phyloP scores from a whole-genome alignment of 495 filamentous ascomycete genomes.

The Penicillium bovifimosum region DNA sequence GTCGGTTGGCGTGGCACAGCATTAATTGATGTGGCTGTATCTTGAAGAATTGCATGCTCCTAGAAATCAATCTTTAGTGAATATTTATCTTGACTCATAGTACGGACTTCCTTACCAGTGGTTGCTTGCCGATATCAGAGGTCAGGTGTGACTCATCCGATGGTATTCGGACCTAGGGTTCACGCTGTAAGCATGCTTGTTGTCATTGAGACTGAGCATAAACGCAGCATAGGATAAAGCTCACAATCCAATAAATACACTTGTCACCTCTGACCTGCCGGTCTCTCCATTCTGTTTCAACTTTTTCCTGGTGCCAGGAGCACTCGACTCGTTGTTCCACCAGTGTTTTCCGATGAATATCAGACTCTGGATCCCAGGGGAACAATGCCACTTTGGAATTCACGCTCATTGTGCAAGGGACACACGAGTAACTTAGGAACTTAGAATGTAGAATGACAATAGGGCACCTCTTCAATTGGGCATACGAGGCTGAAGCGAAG shows the following conservation, averaged over 20 bases:
- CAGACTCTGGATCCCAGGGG: constrained; percentile 21
- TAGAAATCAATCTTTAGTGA: not conserved
- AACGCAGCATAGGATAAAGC: not conserved
- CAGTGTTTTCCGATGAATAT: constrained; percentile 12
- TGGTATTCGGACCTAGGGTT: constrained; percentile 13
- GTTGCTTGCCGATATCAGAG: not conserved
- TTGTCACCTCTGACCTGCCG: constrained; percentile 17
- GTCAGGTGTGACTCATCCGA: constrained; percentile 3
- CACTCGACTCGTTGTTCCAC: constrained; percentile 21
- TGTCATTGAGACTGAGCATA: not conserved
- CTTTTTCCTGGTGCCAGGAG: constrained; percentile 19
- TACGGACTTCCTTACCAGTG: not conserved
- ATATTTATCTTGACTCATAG: not conserved
- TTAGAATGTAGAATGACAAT: no score
- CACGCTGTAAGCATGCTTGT: not conserved
- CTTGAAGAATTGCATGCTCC: constrained; percentile 8
- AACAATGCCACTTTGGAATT: constrained; percentile 10
- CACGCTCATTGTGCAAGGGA: constrained; percentile 23
- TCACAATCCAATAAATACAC: constrained; percentile 30
- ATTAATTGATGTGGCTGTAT: constrained; percentile 22
- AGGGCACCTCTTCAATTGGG: no score
- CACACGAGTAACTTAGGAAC: not conserved
- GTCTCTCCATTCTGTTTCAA: constrained; percentile 15
- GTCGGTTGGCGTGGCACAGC: constrained; percentile 13
- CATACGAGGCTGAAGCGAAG: no score